Conservation (phyloP, 1,284 basidiomycete genomes). For the Inonotus obliquus region DNA sequence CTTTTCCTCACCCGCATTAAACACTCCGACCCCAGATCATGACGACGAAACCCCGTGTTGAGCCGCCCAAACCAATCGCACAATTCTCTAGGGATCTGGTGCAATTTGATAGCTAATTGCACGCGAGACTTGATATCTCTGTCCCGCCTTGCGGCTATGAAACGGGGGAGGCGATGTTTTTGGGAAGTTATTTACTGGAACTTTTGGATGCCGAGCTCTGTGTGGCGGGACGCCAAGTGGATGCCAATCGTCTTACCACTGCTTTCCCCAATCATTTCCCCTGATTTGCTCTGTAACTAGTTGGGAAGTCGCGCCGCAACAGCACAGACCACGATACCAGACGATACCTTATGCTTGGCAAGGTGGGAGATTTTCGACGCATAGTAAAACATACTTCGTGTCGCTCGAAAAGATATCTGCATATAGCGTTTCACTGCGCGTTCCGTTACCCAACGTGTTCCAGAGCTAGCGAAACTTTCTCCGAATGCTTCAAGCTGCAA, state of each 20-base stretch:
- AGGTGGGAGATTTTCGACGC: no score
- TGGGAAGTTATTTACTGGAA: no score
- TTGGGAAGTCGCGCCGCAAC: no score
- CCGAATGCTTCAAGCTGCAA: no score
- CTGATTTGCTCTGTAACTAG: neutral
- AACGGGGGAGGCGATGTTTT: no score
- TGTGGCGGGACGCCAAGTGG: neutral
- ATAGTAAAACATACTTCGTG: no score
- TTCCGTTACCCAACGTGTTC: no score
- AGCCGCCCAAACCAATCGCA: neutral
- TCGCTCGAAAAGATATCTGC: no score
- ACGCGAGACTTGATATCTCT: neutral
- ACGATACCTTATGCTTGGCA: no score
- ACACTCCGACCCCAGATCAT: neutral
- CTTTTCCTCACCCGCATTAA: neutral
- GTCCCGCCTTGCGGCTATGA: neutral
- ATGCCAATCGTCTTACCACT: neutral
- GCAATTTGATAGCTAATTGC: neutral
- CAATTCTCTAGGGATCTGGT: neutral
- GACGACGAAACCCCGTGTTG: neutral
- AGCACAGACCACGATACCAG: no score
- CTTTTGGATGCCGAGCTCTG: neutral
- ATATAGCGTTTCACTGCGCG: no score
- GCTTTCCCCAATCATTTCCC: neutral
- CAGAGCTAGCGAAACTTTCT: no score